Conservation (phyloP, 2,329 filamentous ascomycete species). For the Bipolaris sorokiniana region DNA sequence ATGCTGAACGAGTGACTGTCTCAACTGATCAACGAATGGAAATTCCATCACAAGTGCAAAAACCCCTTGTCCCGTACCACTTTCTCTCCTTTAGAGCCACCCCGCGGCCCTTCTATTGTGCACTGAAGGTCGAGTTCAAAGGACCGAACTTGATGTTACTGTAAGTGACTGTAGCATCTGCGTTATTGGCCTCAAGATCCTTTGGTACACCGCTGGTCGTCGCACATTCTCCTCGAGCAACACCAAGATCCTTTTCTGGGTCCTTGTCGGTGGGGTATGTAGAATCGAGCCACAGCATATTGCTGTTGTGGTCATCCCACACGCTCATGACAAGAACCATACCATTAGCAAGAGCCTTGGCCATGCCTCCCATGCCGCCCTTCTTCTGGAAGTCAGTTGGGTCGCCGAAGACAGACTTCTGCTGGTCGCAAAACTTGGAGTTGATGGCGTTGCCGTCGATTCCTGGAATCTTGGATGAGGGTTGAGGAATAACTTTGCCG, state of each 20-base stretch:
- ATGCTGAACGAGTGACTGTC: not conserved
- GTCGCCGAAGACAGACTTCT: constrained; percentile 38
- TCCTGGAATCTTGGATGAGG: constrained; percentile 52
- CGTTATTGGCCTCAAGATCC: constrained; percentile 32
- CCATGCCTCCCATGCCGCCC: constrained; percentile 64
- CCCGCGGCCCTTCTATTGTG: not conserved
- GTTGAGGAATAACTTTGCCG: constrained; percentile 56
- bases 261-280: constrained; percentile 60
- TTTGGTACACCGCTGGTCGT: constrained; percentile 37
- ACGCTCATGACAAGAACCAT: constrained; percentile 69
- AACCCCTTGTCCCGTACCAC: not conserved
- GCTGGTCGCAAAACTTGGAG: constrained; percentile 38
- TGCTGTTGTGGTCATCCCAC: constrained; percentile 68
- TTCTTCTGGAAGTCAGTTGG: constrained; percentile 59
- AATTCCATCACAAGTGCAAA: not conserved
- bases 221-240: constrained; percentile 38
- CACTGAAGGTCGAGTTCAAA: constrained; percentile 38
- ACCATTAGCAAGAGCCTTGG: constrained; percentile 59
- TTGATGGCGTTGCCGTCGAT: constrained; percentile 48
- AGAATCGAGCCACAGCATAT: constrained; percentile 78
- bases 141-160: constrained; percentile 43
- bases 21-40: not conserved
- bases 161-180: constrained; percentile 33
- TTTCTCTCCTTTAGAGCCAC: not conserved
- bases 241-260: constrained; percentile 32